These are phyloP conservation scores for Sclerotinia minor DNA, from an alignment of 2,329 filamentous ascomycete species.

Conservation along the genomic window DNA sequence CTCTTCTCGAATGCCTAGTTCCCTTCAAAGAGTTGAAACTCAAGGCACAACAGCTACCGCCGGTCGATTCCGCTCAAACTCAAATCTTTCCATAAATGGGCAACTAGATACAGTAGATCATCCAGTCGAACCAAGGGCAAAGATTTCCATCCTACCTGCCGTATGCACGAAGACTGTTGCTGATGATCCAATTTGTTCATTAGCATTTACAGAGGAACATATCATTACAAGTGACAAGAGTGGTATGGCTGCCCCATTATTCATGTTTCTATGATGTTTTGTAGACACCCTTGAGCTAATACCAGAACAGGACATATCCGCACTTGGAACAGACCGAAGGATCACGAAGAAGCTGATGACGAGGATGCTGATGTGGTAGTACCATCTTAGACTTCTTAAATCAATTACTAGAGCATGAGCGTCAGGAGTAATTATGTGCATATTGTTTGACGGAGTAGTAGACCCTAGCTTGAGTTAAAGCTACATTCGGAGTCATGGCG, in stretches of 20 bases:
- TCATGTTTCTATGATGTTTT: not conserved
- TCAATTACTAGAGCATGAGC: not conserved
- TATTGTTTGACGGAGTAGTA: not conserved
- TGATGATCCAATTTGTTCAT: constrained; percentile 81
- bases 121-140: constrained; percentile 78
- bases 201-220: constrained; percentile 90
- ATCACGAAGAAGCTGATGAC: constrained; percentile 23
- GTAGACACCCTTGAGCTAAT: not conserved
- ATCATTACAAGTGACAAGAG: constrained; percentile 91
- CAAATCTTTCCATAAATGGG: constrained; percentile 55
- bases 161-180: constrained; percentile 76
- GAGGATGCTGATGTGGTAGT: constrained; percentile 17
- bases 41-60: constrained; percentile 53
- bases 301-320: constrained; percentile 33
- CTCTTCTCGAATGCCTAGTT: constrained; percentile 51
- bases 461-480: not conserved
- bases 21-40: constrained; percentile 60
- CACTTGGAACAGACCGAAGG: constrained; percentile 36
- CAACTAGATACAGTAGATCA: constrained; percentile 68
- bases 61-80: constrained; percentile 69
- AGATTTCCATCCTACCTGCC: constrained; percentile 83
- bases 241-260: constrained; percentile 58
- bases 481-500: constrained; percentile 7
- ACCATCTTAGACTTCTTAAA: constrained; percentile 1
- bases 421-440: not conserved